Conservation (phyloP, 768 basidiomycete species). For the Boletellus sp. region DNA sequence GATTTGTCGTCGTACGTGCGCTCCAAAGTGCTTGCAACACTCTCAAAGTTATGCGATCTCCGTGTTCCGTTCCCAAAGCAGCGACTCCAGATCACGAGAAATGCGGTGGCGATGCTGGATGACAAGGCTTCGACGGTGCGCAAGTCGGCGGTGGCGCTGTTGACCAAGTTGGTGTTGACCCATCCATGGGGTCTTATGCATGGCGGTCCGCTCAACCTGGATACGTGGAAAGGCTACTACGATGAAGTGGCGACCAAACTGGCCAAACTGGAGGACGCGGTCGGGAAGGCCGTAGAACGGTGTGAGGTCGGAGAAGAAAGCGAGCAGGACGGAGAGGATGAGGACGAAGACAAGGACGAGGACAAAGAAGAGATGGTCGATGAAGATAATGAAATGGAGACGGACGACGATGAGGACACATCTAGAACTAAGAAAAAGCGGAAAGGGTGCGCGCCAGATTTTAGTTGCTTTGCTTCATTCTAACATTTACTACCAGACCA, state of each 20-base stretch:
- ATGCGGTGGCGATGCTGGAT: slow-evolving; percentile 76
- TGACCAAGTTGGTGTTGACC: slow-evolving; percentile 73
- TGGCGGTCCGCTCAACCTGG: slow-evolving; percentile 72
- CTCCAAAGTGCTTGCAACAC: slow-evolving; percentile 75
- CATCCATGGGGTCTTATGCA: slow-evolving; percentile 87
- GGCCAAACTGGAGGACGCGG: slow-evolving; percentile 60
- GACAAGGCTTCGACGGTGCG: slow-evolving; percentile 91
- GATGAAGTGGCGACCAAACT: slow-evolving; percentile 58
- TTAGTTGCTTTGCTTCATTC: not conserved
- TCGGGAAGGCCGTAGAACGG: slow-evolving; percentile 61
- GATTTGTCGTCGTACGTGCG: slow-evolving; percentile 91
- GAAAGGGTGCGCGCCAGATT: slow-evolving; percentile 19
- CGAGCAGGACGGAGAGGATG: slow-evolving; percentile 32
- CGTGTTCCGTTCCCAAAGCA: slow-evolving; percentile 83
- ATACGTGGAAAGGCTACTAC: slow-evolving; percentile 74
- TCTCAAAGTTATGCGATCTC: slow-evolving; percentile 74
- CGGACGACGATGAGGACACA: slow-evolving; percentile 20
- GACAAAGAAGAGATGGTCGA: slow-evolving; percentile 39
- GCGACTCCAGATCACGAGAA: slow-evolving; percentile 66
- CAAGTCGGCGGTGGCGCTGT: slow-evolving; percentile 72
- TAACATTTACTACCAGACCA: slow-evolving; percentile 14
- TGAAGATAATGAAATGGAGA: slow-evolving; percentile 35
- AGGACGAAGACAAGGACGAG: slow-evolving; percentile 22
- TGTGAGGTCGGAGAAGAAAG: slow-evolving; percentile 36
- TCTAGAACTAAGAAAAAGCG: slow-evolving; percentile 30